Evolutionary conservation across 164 flowering plant species (phyloP).

Genomic region (Dillenia suffruticosa): DNA sequence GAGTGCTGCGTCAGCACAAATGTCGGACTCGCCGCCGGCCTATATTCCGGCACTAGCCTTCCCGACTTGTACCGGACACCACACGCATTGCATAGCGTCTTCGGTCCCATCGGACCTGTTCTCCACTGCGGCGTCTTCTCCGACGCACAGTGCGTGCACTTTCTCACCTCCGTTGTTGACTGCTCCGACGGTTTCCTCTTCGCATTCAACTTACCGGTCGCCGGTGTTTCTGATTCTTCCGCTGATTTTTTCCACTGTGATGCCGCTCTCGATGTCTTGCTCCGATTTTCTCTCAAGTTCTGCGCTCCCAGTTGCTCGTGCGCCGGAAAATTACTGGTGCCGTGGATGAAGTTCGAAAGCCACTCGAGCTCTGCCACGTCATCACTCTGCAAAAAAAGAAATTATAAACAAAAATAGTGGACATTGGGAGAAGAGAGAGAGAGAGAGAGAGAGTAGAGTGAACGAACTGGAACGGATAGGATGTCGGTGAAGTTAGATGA

Average conservation of each 20-base stretch:
- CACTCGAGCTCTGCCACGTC: conserved; percentile 64
- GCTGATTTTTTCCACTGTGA: conserved; percentile 14
- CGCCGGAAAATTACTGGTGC: conserved; percentile 35
- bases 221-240: conserved; percentile 8
- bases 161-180: conserved; percentile 19
- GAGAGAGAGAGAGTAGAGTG: not conserved
- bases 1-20: conserved; percentile 61
- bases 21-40: conserved; percentile 72
- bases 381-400: conserved; percentile 30
- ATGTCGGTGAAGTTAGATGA: conserved; percentile 32
- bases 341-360: conserved; percentile 67
- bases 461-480: conserved; percentile 41
- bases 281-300: conserved; percentile 14
- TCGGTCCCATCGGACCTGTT: conserved; percentile 66
- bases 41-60: conserved; percentile 61
- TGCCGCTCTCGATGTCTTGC: conserved; percentile 34
- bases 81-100: conserved; percentile 63
- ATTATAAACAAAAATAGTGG: not conserved
- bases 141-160: conserved; percentile 61
- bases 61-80: conserved; percentile 71
- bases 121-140: conserved; percentile 78
- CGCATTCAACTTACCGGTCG: conserved; percentile 7
- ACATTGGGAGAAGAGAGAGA: not conserved
- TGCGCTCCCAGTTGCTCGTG: conserved; percentile 15
- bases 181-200: conserved; percentile 5